Conservation (phyloP, 1,139 yeast species). For the Zygoascus meyerae region DNA sequence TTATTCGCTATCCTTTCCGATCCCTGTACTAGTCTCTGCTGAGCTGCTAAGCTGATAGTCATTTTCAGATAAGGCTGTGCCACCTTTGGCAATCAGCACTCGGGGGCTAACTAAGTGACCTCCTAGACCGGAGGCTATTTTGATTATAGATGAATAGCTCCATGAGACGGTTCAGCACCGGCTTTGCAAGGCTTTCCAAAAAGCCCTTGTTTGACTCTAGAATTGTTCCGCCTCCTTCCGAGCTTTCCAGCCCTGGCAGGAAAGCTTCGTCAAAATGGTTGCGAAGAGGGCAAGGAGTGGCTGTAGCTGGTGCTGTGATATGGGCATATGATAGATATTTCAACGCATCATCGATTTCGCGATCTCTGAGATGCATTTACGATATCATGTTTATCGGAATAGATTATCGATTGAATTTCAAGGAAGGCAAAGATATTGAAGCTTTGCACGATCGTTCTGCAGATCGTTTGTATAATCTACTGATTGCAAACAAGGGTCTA, state of each 20-base stretch:
- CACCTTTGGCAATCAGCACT: too few species aligned
- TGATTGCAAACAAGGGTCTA: constrained; percentile 59
- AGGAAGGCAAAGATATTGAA: constrained; percentile 40
- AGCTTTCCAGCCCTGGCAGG: neutral
- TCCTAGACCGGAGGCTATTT: too few species aligned
- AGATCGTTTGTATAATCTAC: constrained; percentile 46
- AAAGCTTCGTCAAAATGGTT: constrained; percentile 11
- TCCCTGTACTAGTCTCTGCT: too few species aligned
- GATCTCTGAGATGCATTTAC: constrained; percentile 50
- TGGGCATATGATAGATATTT: constrained; percentile 19
- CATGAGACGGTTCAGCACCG: constrained; percentile 1
- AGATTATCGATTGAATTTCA: constrained; percentile 51
- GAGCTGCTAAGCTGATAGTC: too few species aligned
- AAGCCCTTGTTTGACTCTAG: neutral
- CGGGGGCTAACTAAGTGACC: too few species aligned
- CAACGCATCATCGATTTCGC: constrained; percentile 45
- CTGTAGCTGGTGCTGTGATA: constrained; percentile 10
- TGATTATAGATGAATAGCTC: too few species aligned
- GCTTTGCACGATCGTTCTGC: constrained; percentile 59
- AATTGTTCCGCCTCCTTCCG: constrained; percentile 1
- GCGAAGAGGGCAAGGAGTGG: constrained; percentile 8
- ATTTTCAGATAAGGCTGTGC: too few species aligned
- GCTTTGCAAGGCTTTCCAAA: neutral
- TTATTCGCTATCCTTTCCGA: too few species aligned
- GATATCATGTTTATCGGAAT: constrained; percentile 49